Base-by-base conservation (phyloP, 768 basidiomycete genomes). In the Suillus subluteus region DNA sequence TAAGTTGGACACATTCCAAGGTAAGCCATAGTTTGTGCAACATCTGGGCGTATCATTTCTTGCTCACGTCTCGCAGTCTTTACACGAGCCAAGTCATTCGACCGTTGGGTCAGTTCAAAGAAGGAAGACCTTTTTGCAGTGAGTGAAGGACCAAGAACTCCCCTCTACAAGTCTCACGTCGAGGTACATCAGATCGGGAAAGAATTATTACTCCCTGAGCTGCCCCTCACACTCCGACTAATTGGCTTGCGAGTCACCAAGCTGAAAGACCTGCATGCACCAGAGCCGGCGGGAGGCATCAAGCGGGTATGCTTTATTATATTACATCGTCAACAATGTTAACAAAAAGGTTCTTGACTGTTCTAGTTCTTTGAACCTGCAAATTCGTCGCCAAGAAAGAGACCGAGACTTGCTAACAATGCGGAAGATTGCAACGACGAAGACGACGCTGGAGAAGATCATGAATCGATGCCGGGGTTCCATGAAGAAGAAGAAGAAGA, bases 191-290 rank as follows among this genome's bases (percentile, higher is more conserved):
- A 95, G 88, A 88, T 88, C 62, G 96, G 95, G 8, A 89, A 90
- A 70, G 91, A 94, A 64, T 82, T 98, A 15, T 81, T 99, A 16
- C 82, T 90, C 65, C 85, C 90, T 8, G 95, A 96, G 76, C 78
- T 92, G 43, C 95, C 95, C 0, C 75, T 96, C 37, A 87, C 85
- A 38, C 79, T 99, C 30, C 86, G 97, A 40, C 82, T 99, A 26
- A 91, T 99, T 69, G 97, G 97, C 6, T 79, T 99, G 35, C 83
- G 96, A 55, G 84, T 97, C 12, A 96, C 94, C 4, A 96, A 94
- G 68, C 79, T 99, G 70, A 93, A 92, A 73, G 97, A 99, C 78
- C 78, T 96, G 38, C 84, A 85, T 65, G 82, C 82, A 7, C 40
- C 38, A 54, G 77, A 82, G 48, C 75, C 81, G 15, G 50, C 72